Evolutionary conservation across 1,139 yeast species (phyloP), one percentile per base, ranked within the genome.

Genomic region (Yamadazyma taylorii): DNA sequence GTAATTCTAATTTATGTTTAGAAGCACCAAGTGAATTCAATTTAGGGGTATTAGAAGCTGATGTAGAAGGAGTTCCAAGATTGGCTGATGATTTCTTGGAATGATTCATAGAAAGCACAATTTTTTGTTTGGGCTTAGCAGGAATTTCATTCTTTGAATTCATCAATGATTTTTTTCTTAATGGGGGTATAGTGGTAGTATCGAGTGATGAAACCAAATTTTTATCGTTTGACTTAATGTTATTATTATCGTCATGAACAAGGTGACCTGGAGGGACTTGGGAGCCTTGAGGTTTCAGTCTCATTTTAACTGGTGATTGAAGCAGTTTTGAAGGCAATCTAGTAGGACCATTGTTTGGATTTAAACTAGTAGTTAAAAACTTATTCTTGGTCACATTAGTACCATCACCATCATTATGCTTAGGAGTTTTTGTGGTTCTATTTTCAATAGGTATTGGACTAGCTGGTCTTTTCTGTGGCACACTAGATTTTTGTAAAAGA

Each of bases 291-390:
- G 16, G 24, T 21, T 32, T 38, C 29, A 19, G 36, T 14, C 24
- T 38, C 13, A 32, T 17, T 31, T 43, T 40, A 11, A 38, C 30
- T 4, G 52, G 51, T 3, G 49, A 43, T 22, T 23, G 33, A 28
- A 36, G 39, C 12, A 36, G 17, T 19, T 32, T 36, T 2, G 39
- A 37, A 1, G 39, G 33, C 23, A 37, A 38, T 12, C 41, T 32
- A 1, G 42, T 32, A 19, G 40, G 30, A 14, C 39, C 34, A 4
- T 43, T 41, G 12, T 40, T 41, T 2, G 47, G 45, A 17, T 61
- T 61, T 23, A 68, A 50, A 3, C 66, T 60, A 3, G 73, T 66
- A 0, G 72, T 62, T 31, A 68, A 54, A 38, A 68, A 66, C 41
- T 60, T 53, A 37, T 66, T 67, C 41, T 58, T 61, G 25, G 52